A percentile compares a stretch with the other conserved stretches of the same genome.
Conservation (phyloP, 225 moss, liverwort and hornwort genomes). For the Sphagnum contortum region DNA sequence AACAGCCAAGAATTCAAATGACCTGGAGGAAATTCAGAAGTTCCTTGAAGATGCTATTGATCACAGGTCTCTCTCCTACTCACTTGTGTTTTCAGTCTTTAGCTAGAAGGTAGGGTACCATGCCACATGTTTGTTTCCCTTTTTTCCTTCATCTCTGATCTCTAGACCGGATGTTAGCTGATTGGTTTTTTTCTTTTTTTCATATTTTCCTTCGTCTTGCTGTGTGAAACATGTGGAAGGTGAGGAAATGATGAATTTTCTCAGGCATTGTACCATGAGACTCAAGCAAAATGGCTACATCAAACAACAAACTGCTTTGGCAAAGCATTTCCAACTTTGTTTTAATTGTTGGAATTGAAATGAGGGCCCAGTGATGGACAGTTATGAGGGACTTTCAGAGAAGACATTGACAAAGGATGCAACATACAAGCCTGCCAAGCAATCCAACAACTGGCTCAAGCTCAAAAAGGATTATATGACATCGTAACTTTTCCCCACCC, state of each 20-base stretch:
- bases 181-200: too few species aligned
- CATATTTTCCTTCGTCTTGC: too few species aligned
- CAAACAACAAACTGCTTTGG: too few species aligned
- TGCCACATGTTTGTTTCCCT: too few species aligned
- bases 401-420: slow-evolving; percentile 91
- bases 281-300: too few species aligned
- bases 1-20: slow-evolving; percentile 76
- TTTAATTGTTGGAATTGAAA: background rate
- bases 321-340: too few species aligned
- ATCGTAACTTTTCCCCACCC: slow-evolving; percentile 23
- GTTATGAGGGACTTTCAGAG: slow-evolving; percentile 96
- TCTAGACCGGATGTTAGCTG: too few species aligned
- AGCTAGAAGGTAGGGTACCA: too few species aligned
- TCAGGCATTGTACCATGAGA: too few species aligned
- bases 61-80: slow-evolving; percentile 37
- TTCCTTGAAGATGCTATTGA: slow-evolving; percentile 89
- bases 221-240: too few species aligned
- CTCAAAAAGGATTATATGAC: slow-evolving; percentile 99
- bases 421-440: slow-evolving; percentile 89
- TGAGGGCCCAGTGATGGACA: slow-evolving; percentile 17
- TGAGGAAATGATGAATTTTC: too few species aligned
- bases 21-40: slow-evolving; percentile 93
- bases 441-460: slow-evolving; percentile 99
- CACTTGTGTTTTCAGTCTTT: too few species aligned
- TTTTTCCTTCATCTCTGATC: background rate